Evolutionary conservation across 2,329 filamentous ascomycete species (phyloP).

Genomic region (Cladophialophora psammophila): DNA sequence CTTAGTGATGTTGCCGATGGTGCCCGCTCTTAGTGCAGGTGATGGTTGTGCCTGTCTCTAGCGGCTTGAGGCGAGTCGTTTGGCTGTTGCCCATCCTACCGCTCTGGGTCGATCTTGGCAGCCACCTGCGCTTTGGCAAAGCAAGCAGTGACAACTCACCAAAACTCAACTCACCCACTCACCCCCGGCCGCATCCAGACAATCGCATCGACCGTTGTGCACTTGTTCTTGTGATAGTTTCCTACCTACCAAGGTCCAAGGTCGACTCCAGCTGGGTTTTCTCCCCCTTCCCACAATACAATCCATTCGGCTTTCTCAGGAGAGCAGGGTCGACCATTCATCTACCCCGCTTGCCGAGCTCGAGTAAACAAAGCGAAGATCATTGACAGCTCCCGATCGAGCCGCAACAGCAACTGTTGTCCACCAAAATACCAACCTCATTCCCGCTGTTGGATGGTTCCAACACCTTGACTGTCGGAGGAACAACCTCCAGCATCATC

Average conservation of each 20-base stretch:
- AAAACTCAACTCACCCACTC: background rate
- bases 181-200: background rate
- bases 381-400: slow-evolving; percentile 1
- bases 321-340: background rate
- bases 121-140: slow-evolving; percentile 5
- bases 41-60: background rate
- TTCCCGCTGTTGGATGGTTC: slow-evolving; percentile 32
- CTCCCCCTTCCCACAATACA: background rate
- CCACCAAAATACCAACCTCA: background rate
- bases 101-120: slow-evolving; percentile 2
- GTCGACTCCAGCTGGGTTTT: background rate
- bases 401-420: background rate
- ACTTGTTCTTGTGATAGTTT: slow-evolving; percentile 6
- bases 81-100: slow-evolving; percentile 6
- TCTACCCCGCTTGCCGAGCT: slow-evolving; percentile 16
- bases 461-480: slow-evolving; percentile 30
- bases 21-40: too few species aligned
- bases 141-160: slow-evolving; percentile 8
- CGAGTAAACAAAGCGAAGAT: slow-evolving; percentile 27
- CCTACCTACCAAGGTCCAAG: background rate
- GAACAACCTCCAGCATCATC: slow-evolving; percentile 33
- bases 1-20: too few species aligned
- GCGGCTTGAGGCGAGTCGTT: background rate
- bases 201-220: background rate
- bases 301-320: background rate